A percentile compares a stretch with the other conserved stretches of the same genome.
Conservation (phyloP, 768 basidiomycete species). For the Calocera viscosa region DNA sequence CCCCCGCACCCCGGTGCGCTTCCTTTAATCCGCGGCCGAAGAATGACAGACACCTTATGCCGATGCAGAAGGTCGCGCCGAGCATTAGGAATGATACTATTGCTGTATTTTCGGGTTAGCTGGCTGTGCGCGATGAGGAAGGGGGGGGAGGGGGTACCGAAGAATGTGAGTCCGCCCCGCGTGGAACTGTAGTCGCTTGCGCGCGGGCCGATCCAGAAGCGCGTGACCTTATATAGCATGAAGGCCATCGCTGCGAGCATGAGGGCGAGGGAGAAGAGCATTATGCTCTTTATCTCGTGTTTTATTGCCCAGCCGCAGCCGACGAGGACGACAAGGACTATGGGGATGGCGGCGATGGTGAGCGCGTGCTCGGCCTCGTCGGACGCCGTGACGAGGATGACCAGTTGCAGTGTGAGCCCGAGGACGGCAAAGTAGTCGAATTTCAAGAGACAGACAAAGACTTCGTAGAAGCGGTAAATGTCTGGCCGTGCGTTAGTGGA, state of each 20-base stretch:
- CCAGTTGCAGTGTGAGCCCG: constrained; percentile 83
- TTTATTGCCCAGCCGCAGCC: constrained; percentile 59
- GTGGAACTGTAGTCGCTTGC: constrained; percentile 50
- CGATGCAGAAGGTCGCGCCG: constrained; percentile 60
- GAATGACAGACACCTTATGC: constrained; percentile 66
- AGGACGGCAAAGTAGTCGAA: constrained; percentile 83
- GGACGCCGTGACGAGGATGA: constrained; percentile 57
- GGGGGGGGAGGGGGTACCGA: constrained; percentile 40
- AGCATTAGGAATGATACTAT: constrained; percentile 64
- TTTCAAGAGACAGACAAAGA: constrained; percentile 76
- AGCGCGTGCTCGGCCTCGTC: constrained; percentile 67
- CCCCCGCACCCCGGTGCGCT: background rate
- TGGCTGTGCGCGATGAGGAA: background rate
- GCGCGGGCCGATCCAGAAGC: constrained; percentile 59
- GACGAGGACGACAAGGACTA: constrained; percentile 57
- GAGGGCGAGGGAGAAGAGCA: constrained; percentile 55
- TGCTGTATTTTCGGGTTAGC: constrained; percentile 32
- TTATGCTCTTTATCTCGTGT: constrained; percentile 62
- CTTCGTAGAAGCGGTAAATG: constrained; percentile 82
- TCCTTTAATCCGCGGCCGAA: constrained; percentile 69
- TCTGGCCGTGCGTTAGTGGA: too few species aligned
- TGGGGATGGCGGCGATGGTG: constrained; percentile 71
- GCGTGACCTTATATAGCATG: constrained; percentile 71
- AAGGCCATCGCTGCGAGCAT: constrained; percentile 51
- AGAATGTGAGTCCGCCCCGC: constrained; percentile 63